A percentile compares a stretch with the other conserved stretches of the same genome.
Conservation (phyloP, 306 rosid species). For the Vachellia collinsii region DNA sequence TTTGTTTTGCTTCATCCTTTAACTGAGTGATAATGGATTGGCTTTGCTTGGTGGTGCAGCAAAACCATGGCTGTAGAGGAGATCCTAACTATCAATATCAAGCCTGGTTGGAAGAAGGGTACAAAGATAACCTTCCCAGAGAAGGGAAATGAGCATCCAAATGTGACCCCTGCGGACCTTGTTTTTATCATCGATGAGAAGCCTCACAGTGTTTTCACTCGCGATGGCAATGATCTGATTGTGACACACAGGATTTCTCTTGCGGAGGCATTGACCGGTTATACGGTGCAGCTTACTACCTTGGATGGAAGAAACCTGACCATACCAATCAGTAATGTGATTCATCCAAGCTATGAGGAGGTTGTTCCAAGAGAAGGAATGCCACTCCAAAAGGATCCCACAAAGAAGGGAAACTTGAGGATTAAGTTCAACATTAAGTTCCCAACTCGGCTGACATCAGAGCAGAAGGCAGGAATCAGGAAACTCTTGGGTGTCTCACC, state of each 20-base stretch:
- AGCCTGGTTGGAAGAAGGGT: constrained; percentile 77
- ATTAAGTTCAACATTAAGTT: constrained; percentile 64
- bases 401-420: constrained; percentile 63
- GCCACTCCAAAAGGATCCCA: constrained; percentile 64
- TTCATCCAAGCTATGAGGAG: constrained; percentile 65
- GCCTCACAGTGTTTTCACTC: constrained; percentile 53
- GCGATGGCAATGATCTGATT: constrained; percentile 57
- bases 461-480: constrained; percentile 65
- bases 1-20: background rate
- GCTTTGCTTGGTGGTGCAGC: constrained; percentile 38
- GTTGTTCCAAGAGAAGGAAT: constrained; percentile 63
- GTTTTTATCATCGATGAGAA: constrained; percentile 59
- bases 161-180: constrained; percentile 52
- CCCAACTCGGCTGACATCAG: constrained; percentile 55
- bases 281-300: constrained; percentile 57
- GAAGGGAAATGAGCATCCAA: constrained; percentile 62
- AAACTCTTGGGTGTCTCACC: constrained; percentile 49
- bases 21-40: background rate
- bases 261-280: constrained; percentile 61
- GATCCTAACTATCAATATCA: constrained; percentile 57
- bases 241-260: constrained; percentile 53
- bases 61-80: constrained; percentile 57
- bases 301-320: constrained; percentile 55
- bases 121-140: constrained; percentile 70
- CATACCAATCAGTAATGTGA: constrained; percentile 56